Base-by-base conservation (phyloP, 2,329 filamentous ascomycete species). In the Ophiocordyceps sinensis region DNA sequence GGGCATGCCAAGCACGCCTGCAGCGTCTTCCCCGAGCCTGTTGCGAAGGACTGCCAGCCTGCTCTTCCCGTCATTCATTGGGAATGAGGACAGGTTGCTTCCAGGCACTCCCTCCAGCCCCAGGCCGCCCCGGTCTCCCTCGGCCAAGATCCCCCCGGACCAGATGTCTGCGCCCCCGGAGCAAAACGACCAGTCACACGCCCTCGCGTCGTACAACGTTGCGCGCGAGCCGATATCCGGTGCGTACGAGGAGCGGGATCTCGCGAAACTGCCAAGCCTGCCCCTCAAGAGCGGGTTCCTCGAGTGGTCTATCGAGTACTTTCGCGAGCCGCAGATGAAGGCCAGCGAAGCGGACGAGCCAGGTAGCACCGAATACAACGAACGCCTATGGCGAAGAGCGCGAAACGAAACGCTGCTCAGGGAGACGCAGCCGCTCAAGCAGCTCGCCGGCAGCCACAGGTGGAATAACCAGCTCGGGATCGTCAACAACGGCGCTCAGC, bases 311-410 rank as follows among this genome's bases (percentile, higher is more conserved):
- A 87, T 91, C 36, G 89, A 89, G 60, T 96, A 98, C 59, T 98
- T 96, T 70, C 85, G 88, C 28, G 88, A 96, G 59, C 91, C 91
- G 28, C 91, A 98, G 61, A 96, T 98, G 91, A 93, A 91, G 56
- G 82, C 86, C 3, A 88, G 84, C 43, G 91, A 98, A 58, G 85
- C 88, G 21, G 91, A 98, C 52, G 91, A 98, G 56, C 91, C 91
- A 13, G 91, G 91, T 29, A 95, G 87, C 54, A 85, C 85, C 14
- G 88, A 96, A 59, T 98, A 96, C 62, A 98, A 98, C 52, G 82
- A 91, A 56, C 79, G 91, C 14, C 68, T 98, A 3, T 98, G 91
- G 91, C 75, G 89, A 47, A 75, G 91, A 46, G 83, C 87, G 42
- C 81, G 91, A 36, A 98, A 98, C 53, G 91, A 98, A 59, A 81